Evolutionary conservation across 2,329 filamentous ascomycete species (phyloP).

Genomic region (Pyrenophora teres): DNA sequence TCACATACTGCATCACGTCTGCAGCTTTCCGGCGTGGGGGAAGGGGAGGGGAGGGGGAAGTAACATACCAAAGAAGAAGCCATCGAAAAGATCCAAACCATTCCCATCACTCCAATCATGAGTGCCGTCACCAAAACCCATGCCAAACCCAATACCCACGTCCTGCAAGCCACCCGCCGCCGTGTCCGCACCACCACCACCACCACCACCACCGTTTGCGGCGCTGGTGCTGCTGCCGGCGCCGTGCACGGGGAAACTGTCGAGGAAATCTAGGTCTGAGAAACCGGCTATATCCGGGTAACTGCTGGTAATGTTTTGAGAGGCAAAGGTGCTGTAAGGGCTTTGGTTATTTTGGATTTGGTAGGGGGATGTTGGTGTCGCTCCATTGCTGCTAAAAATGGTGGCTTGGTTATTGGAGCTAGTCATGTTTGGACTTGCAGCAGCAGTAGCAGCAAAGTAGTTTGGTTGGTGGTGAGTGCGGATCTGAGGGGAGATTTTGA

Average conservation of each 20-base stretch:
- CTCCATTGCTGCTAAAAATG: constrained; percentile 12
- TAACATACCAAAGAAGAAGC: constrained; percentile 54
- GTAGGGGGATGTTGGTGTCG: constrained; percentile 29
- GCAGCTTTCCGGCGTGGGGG: too few relatives aligned
- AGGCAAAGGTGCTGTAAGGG: constrained; percentile 36
- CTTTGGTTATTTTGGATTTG: constrained; percentile 34
- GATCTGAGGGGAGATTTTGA: constrained; percentile 45
- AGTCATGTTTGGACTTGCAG: constrained; percentile 18
- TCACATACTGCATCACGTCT: background rate
- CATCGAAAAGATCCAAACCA: constrained; percentile 63
- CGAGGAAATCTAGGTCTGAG: constrained; percentile 60
- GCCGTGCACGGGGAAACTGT: constrained; percentile 52
- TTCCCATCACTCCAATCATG: constrained; percentile 61
- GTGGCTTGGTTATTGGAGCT: constrained; percentile 21
- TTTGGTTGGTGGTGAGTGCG: constrained; percentile 25
- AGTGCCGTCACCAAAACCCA: constrained; percentile 52
- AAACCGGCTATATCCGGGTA: constrained; percentile 44
- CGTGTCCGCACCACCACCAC: constrained; percentile 51
- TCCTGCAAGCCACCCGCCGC: constrained; percentile 53
- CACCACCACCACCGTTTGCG: constrained; percentile 27
- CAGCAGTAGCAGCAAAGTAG: constrained; percentile 10
- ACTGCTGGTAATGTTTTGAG: constrained; percentile 28
- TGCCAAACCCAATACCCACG: constrained; percentile 64
- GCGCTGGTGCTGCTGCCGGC: constrained; percentile 4
- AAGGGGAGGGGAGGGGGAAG: background rate